Evolutionary conservation across 352 stramenopile species (phyloP), one percentile per base, ranked within the genome.

Genomic region (Salisapilia sapeloensis): DNA sequence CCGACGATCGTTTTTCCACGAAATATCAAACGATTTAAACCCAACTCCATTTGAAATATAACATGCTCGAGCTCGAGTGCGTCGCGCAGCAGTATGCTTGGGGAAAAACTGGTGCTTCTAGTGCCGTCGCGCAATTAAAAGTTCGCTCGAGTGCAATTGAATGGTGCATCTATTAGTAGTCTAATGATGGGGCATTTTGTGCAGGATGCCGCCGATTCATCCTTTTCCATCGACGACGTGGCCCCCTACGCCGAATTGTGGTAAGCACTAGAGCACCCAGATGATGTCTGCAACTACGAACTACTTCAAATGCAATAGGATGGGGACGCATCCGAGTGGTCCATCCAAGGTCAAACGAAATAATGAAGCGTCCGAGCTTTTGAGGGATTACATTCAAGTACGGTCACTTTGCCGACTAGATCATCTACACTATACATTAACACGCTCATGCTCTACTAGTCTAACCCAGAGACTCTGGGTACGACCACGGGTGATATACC

Each of bases 281-380:
- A 10, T 13, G 13, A 28, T 28, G 24, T 13, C 10, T 28, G 10
- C 10, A 28, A 12, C 24, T 28, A 28, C 16, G 14, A 12, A 7
- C 12, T 15, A 17, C 7, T 6, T 28, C 23, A 19, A 25, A 17
- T 37, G 30, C 23, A 26, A 10, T 29, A 94, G 80, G 84, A 92
- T 96, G 66, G 85, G 85, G 26, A 97, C 90, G n/a, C 90, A 97
- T 46, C 67, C 78, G 6, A 96, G 90, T 43, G 90, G 87, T 6
- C 86, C 87, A 16, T 81, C 81, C 4, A 69, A 53, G 9, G 57
- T 94, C n/a, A 12, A 84, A 16, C 44, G 52, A 14, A 47, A 76
- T 28, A 56, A 50, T 26, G 48, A 48, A 2, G 43, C 56, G 0
- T 44, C 50, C 9, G 55, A 65, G 37, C 31, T 83, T 21, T 46